Conservation (phyloP, 371 early-diverging fungal species). For the Nematocida ausubeli region DNA sequence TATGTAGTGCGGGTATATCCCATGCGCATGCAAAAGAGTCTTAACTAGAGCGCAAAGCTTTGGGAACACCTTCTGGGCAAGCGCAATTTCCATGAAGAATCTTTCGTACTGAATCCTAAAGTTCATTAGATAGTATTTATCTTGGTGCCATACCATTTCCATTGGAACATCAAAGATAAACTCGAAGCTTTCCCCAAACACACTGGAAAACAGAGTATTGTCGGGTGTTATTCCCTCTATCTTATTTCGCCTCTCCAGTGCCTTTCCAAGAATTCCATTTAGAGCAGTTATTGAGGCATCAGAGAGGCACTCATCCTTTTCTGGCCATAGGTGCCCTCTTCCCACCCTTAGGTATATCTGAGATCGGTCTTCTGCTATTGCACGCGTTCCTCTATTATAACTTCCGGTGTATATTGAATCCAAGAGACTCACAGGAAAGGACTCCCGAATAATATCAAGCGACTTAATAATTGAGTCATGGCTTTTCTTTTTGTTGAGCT, state of each 20-base stretch:
- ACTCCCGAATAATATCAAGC: not conserved
- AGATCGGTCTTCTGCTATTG: not conserved
- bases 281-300: slow-evolving; percentile 35
- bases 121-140: slow-evolving; percentile 44
- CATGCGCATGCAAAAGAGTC: slow-evolving; percentile 34
- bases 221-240: slow-evolving; percentile 37
- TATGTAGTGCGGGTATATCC: slow-evolving; percentile 44
- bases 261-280: slow-evolving; percentile 40
- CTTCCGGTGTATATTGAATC: slow-evolving; percentile 11
- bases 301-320: slow-evolving; percentile 11
- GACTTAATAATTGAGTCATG: not conserved
- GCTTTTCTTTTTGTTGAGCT: not conserved
- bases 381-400: slow-evolving; percentile 1
- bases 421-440: slow-evolving; percentile 19
- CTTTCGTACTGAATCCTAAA: slow-evolving; percentile 35
- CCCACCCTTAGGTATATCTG: slow-evolving; percentile 27
- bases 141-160: slow-evolving; percentile 6
- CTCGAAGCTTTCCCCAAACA: slow-evolving; percentile 14
- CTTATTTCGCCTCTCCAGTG: not conserved
- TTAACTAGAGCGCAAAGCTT: slow-evolving; percentile 38
- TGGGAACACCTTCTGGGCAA: slow-evolving; percentile 8
- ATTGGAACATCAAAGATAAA: slow-evolving; percentile 33
- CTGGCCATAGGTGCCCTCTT: slow-evolving; percentile 35
- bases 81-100: slow-evolving; percentile 31
- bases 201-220: not conserved